Evolutionary conservation across 495 filamentous ascomycete species (phyloP).

Genomic region (Parathielavia appendiculata): DNA sequence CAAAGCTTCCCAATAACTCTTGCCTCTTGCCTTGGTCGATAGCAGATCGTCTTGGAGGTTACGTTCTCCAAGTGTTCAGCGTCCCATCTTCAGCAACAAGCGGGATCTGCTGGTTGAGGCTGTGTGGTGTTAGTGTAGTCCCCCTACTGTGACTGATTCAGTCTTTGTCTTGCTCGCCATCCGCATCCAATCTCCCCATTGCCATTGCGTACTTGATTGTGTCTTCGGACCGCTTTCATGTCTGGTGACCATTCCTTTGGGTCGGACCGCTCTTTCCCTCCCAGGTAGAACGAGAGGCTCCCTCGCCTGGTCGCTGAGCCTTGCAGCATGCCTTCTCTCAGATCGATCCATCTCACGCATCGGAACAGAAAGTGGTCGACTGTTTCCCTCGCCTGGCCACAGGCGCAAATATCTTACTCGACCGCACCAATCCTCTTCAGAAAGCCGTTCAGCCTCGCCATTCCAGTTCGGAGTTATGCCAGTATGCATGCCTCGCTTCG

Average conservation of each 20-base stretch:
- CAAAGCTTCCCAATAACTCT: background rate
- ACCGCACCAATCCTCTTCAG: constrained; percentile 28
- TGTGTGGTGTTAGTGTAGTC: background rate
- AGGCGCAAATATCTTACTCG: constrained; percentile 24
- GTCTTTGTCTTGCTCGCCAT: constrained; percentile 11
- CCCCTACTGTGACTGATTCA: constrained; percentile 7
- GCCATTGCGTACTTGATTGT: constrained; percentile 36
- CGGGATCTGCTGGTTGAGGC: constrained; percentile 10
- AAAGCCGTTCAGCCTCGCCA: constrained; percentile 36
- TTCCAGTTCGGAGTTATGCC: constrained; percentile 34
- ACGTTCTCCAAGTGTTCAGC: constrained; percentile 13
- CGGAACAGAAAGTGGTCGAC: constrained; percentile 28
- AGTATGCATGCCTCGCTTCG: constrained; percentile 29
- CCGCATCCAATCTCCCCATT: constrained; percentile 34
- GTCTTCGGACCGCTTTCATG: constrained; percentile 32
- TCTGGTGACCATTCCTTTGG: constrained; percentile 33
- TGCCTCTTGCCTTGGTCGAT: constrained; percentile 5
- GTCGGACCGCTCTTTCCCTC: constrained; percentile 25
- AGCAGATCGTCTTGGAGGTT: constrained; percentile 11
- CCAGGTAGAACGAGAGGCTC: constrained; percentile 8
- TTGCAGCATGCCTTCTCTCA: constrained; percentile 34
- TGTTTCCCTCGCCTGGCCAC: constrained; percentile 25
- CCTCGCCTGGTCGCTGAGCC: constrained; percentile 25
- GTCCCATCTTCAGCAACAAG: constrained; percentile 12
- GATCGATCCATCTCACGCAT: constrained; percentile 30